phyloP scores from a whole-genome alignment of 2,329 filamentous ascomycete genomes.

The Epichloe festucae region DNA sequence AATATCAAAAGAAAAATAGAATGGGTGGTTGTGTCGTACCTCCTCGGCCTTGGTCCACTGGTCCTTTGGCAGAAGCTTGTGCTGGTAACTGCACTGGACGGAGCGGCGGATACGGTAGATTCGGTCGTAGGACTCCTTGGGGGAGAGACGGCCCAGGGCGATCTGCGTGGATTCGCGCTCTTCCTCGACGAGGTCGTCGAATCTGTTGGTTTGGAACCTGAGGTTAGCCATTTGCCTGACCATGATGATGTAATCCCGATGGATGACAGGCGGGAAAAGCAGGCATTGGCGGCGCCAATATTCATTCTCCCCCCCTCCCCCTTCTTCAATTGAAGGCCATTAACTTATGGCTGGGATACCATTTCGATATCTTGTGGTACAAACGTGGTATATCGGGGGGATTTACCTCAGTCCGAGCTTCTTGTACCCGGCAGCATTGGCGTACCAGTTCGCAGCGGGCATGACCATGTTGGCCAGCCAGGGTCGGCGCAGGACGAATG shows the following conservation, averaged over 20 bases:
- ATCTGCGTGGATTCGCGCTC: slow-evolving; percentile 78
- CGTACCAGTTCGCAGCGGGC: slow-evolving; percentile 82
- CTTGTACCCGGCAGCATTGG: slow-evolving; percentile 80
- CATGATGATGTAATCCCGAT: neutral
- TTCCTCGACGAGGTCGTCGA: slow-evolving; percentile 90
- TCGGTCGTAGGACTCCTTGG: slow-evolving; percentile 90
- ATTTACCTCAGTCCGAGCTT: slow-evolving; percentile 76
- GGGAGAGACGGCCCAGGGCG: slow-evolving; percentile 76
- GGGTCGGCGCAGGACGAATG: slow-evolving; percentile 69
- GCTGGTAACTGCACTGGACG: slow-evolving; percentile 58
- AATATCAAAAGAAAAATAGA: neutral
- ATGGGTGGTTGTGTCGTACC: slow-evolving; percentile 19
- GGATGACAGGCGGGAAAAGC: neutral
- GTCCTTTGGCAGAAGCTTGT: slow-evolving; percentile 50
- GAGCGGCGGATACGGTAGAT: slow-evolving; percentile 94
- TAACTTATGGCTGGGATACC: no score
- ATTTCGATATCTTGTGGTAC: neutral
- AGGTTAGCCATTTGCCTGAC: slow-evolving; percentile 11
- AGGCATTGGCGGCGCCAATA: neutral
- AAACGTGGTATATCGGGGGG: neutral
- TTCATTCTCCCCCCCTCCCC: no score
- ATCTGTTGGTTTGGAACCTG: slow-evolving; percentile 36
- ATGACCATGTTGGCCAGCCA: slow-evolving; percentile 67
- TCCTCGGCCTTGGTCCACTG: slow-evolving; percentile 47
- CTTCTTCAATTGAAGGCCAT: neutral